Percentiles rank a stretch among this genome's conserved stretches.
Evolutionary conservation across 2,329 filamentous ascomycete species (phyloP).

Genomic region (Xylariaceae sp.): DNA sequence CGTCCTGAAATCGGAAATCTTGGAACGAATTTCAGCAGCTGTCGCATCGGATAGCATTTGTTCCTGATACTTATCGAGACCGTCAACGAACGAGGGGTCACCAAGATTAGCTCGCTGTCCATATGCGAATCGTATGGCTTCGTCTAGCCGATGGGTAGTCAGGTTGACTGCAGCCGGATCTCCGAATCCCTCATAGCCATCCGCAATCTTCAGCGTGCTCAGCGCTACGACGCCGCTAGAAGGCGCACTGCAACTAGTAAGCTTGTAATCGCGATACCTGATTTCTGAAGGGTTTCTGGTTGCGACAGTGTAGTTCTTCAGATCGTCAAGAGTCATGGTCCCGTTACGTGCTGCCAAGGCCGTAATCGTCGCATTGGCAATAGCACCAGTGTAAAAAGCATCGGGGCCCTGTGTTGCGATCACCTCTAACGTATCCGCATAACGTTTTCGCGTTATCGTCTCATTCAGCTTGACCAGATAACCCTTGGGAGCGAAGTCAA

Average conservation of each 20-base stretch:
- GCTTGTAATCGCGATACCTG: constrained; percentile 69
- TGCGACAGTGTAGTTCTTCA: constrained; percentile 72
- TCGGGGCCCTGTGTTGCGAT: constrained; percentile 47
- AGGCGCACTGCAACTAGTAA: constrained; percentile 70
- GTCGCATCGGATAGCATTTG: constrained; percentile 64
- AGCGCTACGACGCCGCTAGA: constrained; percentile 73
- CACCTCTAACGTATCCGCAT: constrained; percentile 58
- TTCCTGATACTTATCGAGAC: constrained; percentile 64
- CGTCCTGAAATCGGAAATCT: constrained; percentile 46
- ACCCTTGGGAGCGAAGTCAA: constrained; percentile 70
- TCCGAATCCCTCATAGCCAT: constrained; percentile 70
- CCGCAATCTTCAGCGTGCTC: constrained; percentile 73
- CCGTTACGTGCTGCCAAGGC: constrained; percentile 67
- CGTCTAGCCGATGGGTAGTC: constrained; percentile 78
- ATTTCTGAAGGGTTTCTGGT: constrained; percentile 64
- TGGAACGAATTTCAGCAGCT: constrained; percentile 55
- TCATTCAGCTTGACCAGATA: constrained; percentile 37
- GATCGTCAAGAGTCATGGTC: constrained; percentile 80
- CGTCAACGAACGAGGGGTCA: constrained; percentile 70
- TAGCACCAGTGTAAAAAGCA: constrained; percentile 48
- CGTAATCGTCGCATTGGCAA: constrained; percentile 49
- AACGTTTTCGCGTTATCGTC: constrained; percentile 49
- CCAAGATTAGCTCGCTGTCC: constrained; percentile 72
- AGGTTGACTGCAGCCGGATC: constrained; percentile 55
- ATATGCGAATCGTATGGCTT: constrained; percentile 82